Base-by-base conservation (phyloP, 2,329 filamentous ascomycete genomes). In the Beauveria sp. region DNA sequence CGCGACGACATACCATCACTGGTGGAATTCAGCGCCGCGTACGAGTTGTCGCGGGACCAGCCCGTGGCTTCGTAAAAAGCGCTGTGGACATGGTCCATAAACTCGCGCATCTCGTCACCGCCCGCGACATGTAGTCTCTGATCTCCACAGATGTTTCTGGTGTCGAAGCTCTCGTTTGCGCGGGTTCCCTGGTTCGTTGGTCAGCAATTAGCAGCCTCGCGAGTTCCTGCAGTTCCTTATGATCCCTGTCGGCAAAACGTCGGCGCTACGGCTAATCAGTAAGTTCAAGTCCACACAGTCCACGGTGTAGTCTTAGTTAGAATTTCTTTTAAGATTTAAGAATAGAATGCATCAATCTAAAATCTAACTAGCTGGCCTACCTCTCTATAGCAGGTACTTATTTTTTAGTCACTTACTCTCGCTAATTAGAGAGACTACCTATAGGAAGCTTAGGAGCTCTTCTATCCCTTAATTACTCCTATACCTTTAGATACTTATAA, bases 51-150 rank as follows among this genome's bases (percentile, higher is more conserved):
- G 70, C 86, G 82, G 72, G 93, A 90, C 93, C 93, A 97, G 73
- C 88, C 84, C 51, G 92, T 93, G 61, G 89, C 88, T 72, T 89
- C 83, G 74, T 91, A 90, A 78, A 96, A 97, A 70, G 91, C 90
- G 77, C 89, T 84, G 77, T 96, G 91, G 79, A 97, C 88, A 79
- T 96, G 93, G 77, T 96, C 92, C 91, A 97, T 96, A 80, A 96
- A 97, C 77, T 93, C 89, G 78, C 95, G 87, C 93, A 97, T 97
- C 59, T 77, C 70, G 70, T 40, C 55, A 49, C 55, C 20, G 10
- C 30, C n/a, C 30, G 28, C 30, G 45, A 58, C 55, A 58, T 58
- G 55, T 58, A 50, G 42, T 18, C 50, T 42, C 42, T 46, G 2
- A 16, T 38, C 10, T 52, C 30, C n/a, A n/a, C 18, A 5, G 38